These are phyloP conservation scores for Sclerospora graminicola DNA, from an alignment of 352 stramenopile genomes.

Conservation along the genomic window DNA sequence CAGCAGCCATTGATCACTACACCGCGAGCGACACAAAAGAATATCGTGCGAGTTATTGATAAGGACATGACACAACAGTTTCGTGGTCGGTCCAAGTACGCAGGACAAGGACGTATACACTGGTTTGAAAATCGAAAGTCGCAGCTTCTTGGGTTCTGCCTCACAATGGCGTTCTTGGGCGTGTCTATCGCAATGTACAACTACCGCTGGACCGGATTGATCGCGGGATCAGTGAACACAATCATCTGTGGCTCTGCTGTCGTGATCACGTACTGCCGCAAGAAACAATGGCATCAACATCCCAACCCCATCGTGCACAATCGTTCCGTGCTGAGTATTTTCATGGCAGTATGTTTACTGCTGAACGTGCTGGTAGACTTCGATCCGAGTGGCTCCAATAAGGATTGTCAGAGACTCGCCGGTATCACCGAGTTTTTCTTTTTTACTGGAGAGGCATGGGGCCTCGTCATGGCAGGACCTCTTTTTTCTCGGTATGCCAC, in stretches of 20 bases:
- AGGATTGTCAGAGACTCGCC: conserved; percentile 57
- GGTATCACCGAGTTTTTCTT: conserved; percentile 87
- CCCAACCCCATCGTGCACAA: conserved; percentile 86
- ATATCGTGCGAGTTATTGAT: conserved; percentile 84
- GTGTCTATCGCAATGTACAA: conserved; percentile 84
- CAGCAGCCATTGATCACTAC: conserved; percentile 61
- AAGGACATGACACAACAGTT: conserved; percentile 86
- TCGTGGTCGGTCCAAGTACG: conserved; percentile 58
- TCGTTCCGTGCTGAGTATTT: conserved; percentile 74
- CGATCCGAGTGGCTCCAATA: conserved; percentile 39
- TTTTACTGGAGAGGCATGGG: conserved; percentile 80
- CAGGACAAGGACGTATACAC: conserved; percentile 58
- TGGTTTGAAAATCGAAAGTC: conserved; percentile 88
- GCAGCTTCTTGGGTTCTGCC: conserved; percentile 73
- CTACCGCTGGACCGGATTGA: conserved; percentile 78
- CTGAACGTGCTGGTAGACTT: conserved; percentile 80
- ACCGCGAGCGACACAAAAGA: conserved; percentile 45
- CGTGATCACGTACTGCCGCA: conserved; percentile 79
- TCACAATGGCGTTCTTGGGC: conserved; percentile 80
- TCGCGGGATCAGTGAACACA: conserved; percentile 80
- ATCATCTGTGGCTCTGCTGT: conserved; percentile 82
- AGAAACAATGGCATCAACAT: conserved; percentile 86
- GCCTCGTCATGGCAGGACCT: conserved; percentile 82
- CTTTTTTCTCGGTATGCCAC: conserved; percentile 69
- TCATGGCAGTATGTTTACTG: conserved; percentile 73